Conservation (phyloP, 148 eudicot species). For the Silene conica region DNA sequence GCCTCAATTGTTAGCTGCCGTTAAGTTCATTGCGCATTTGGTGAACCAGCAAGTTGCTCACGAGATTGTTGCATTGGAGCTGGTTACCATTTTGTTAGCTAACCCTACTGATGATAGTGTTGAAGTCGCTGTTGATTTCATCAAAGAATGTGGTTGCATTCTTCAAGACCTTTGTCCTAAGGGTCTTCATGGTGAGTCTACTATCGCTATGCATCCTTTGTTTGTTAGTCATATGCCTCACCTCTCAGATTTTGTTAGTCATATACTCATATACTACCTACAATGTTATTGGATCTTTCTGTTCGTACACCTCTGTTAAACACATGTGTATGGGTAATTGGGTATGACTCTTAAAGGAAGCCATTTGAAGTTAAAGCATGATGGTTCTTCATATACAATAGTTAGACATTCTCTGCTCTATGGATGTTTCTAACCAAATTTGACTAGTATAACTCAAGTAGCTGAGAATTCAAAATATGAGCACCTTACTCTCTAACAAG, state of each 20-base stretch:
- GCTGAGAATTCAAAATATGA: background rate
- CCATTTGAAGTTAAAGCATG: background rate
- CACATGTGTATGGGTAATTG: too few species aligned
- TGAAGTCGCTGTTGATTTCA: slow-evolving; percentile 94
- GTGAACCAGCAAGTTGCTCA: slow-evolving; percentile 91
- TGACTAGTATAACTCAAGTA: background rate
- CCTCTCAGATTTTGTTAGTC: too few species aligned
- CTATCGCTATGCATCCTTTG: background rate
- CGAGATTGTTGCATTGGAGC: slow-evolving; percentile 82
- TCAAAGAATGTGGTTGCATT: slow-evolving; percentile 79
- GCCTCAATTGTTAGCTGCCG: slow-evolving; percentile 88
- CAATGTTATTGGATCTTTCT: too few species aligned
- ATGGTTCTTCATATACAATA: background rate
- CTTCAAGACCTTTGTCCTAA: slow-evolving; percentile 82
- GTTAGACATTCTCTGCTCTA: background rate
- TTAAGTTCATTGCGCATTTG: slow-evolving; percentile 84
- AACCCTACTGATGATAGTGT: slow-evolving; percentile 95
- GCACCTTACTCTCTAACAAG: background rate
- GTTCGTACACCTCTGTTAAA: too few species aligned
- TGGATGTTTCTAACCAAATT: background rate
- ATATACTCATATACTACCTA: background rate
- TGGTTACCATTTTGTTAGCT: slow-evolving; percentile 63
- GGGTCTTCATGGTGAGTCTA: slow-evolving; percentile 73
- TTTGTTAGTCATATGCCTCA: too few species aligned
- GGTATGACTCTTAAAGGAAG: too few species aligned